Percentiles rank a stretch among this genome's conserved stretches.
These are phyloP conservation scores for Saxophila tyrrhenica DNA, from an alignment of 495 filamentous ascomycete genomes.

Conservation along the genomic window DNA sequence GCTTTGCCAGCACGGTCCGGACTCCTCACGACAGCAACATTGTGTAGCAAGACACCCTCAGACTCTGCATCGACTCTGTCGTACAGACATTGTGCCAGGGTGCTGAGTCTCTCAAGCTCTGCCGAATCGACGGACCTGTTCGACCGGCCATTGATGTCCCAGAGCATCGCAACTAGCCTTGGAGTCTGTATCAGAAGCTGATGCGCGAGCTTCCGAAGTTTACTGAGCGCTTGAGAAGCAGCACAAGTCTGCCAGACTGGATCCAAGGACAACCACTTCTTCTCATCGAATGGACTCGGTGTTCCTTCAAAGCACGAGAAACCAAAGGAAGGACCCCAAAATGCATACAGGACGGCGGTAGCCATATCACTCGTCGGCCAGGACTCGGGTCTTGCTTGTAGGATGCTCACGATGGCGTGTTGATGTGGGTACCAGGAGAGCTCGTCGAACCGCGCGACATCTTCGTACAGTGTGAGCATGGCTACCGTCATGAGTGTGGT, in stretches of 20 bases:
- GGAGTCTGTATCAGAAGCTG: neutral
- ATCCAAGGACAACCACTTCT: neutral
- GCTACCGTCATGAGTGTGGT: neutral
- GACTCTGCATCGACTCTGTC: neutral
- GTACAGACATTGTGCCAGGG: neutral
- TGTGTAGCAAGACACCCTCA: neutral
- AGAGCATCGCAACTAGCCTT: neutral
- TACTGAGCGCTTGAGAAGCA: neutral
- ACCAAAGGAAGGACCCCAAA: conserved; percentile 1
- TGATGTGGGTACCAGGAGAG: neutral
- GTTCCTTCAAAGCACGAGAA: neutral
- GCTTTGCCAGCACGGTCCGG: neutral
- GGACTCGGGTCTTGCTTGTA: neutral
- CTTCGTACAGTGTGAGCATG: neutral
- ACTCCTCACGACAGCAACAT: neutral
- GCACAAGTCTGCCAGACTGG: neutral
- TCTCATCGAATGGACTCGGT: neutral
- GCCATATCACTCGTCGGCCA: conserved; percentile 1
- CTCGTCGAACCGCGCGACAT: neutral
- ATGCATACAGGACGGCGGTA: neutral
- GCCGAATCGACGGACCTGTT: neutral
- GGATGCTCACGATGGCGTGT: neutral
- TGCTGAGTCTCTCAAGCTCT: neutral
- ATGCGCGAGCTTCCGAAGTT: neutral
- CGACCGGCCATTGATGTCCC: neutral